Conservation (phyloP, 768 basidiomycete genomes). For the Pleurotus giganteus region DNA sequence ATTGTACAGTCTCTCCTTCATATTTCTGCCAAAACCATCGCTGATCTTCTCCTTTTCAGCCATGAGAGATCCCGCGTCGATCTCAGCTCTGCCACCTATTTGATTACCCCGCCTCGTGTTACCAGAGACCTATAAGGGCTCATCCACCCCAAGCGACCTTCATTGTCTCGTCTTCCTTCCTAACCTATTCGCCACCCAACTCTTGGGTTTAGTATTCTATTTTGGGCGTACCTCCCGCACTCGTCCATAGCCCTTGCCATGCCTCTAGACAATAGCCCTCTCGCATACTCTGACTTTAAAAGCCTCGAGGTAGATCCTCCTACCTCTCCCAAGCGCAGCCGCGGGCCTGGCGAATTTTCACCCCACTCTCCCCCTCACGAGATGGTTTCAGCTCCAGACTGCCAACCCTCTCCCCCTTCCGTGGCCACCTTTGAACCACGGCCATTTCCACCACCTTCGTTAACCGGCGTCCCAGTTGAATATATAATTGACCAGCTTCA, state of each 20-base stretch:
- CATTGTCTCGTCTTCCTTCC: constrained; percentile 15
- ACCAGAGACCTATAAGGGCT: constrained; percentile 3
- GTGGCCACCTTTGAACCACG: constrained; percentile 49
- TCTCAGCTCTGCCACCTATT: too few species aligned
- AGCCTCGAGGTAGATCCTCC: constrained; percentile 23
- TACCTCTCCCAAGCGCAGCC: constrained; percentile 30
- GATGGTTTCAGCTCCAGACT: constrained; percentile 26
- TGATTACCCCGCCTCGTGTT: constrained; percentile 6
- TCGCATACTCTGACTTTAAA: constrained; percentile 25
- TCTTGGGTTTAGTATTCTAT: constrained; percentile 30
- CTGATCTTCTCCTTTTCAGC: not conserved
- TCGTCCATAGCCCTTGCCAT: constrained; percentile 18
- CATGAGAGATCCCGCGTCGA: not conserved
- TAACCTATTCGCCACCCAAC: constrained; percentile 18
- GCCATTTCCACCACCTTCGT: constrained; percentile 62
- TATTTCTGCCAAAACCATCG: not conserved
- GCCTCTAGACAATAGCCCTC: constrained; percentile 30
- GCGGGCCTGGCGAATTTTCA: constrained; percentile 38
- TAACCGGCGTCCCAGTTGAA: constrained; percentile 64
- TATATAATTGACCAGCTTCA: constrained; percentile 73
- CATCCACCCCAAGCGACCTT: not conserved
- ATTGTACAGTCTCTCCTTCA: not conserved
- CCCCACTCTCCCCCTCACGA: constrained; percentile 13
- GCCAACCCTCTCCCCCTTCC: constrained; percentile 21
- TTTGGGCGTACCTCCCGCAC: constrained; percentile 21